phyloP scores from a whole-genome alignment of 2,329 filamentous ascomycete genomes.

The Tetracladium maxilliforme region DNA sequence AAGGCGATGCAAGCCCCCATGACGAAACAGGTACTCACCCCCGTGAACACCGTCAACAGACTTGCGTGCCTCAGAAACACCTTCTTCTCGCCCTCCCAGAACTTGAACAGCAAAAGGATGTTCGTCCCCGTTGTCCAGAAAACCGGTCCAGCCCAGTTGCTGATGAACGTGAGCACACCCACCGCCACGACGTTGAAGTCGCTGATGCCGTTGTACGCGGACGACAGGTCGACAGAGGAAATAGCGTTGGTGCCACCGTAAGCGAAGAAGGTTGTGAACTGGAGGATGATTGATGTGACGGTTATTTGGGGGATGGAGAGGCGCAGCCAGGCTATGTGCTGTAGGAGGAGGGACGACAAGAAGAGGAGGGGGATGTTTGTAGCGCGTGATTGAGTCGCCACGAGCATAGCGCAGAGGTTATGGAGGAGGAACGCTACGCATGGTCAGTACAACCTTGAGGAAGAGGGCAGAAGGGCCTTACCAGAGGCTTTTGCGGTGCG shows the following conservation, averaged over 20 bases:
- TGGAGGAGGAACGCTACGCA: slow-evolving; percentile 43
- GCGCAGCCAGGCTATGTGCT: slow-evolving; percentile 24
- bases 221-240: slow-evolving; percentile 86
- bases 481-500: no score
- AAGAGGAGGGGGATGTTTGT: slow-evolving; percentile 82
- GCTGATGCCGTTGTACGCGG: slow-evolving; percentile 82
- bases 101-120: slow-evolving; percentile 34
- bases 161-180: slow-evolving; percentile 67
- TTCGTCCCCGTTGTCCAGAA: slow-evolving; percentile 68
- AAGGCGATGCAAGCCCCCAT: slow-evolving; percentile 81
- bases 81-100: slow-evolving; percentile 5
- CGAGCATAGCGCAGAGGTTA: slow-evolving; percentile 59
- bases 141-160: slow-evolving; percentile 84
- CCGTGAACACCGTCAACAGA: slow-evolving; percentile 56
- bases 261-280: slow-evolving; percentile 77
- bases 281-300: slow-evolving; percentile 58
- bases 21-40: slow-evolving; percentile 51
- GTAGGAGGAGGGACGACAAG: slow-evolving; percentile 42
- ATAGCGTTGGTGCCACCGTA: slow-evolving; percentile 89
- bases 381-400: slow-evolving; percentile 74
- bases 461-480: slow-evolving; percentile 1
- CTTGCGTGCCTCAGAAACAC: slow-evolving; percentile 32
- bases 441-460: slow-evolving; percentile 7
- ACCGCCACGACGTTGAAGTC: slow-evolving; percentile 72
- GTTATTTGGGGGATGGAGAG: slow-evolving; percentile 45